Percentiles rank a stretch among this genome's conserved stretches.
Conservation (phyloP, 2,329 filamentous ascomycete genomes). For the Ascocoryne sarcoides region DNA sequence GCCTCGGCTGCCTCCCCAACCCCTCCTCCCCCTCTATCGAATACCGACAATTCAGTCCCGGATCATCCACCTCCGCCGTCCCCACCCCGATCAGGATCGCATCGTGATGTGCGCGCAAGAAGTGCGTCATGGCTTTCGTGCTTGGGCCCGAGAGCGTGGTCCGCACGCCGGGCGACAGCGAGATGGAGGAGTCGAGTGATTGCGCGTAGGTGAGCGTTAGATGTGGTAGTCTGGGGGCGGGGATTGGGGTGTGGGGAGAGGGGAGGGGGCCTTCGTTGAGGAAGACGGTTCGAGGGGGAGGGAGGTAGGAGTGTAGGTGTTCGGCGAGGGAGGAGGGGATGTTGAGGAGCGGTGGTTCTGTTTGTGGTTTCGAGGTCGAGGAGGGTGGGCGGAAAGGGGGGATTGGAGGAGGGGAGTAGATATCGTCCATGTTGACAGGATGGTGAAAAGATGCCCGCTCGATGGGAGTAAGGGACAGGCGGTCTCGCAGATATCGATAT, state of each 20-base stretch:
- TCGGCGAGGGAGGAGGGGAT: neutral
- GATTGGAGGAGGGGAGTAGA: too few species aligned
- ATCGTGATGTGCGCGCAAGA: conserved; percentile 71
- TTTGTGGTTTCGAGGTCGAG: neutral
- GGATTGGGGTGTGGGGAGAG: neutral
- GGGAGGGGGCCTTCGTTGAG: neutral
- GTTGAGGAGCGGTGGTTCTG: neutral
- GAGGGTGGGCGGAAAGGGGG: neutral
- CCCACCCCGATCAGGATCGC: conserved; percentile 80
- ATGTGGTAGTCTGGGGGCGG: neutral
- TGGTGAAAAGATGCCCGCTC: too few species aligned
- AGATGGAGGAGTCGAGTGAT: conserved; percentile 67
- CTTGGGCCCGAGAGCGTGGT: conserved; percentile 75
- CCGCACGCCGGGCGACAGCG: conserved; percentile 52
- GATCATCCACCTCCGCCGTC: conserved; percentile 78
- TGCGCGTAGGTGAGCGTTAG: conserved; percentile 69
- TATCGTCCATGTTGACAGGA: too few species aligned
- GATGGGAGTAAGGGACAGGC: too few species aligned
- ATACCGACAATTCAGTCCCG: conserved; percentile 66
- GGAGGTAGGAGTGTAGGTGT: conserved; percentile 1
- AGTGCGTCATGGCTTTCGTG: conserved; percentile 90
- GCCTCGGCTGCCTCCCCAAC: conserved; percentile 59
- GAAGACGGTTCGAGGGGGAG: neutral
- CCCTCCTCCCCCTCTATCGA: conserved; percentile 26
- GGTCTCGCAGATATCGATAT: too few species aligned